Percentiles rank a stretch among this genome's conserved stretches.
These are phyloP conservation scores for Aspergillus sergii DNA, from an alignment of 2,329 filamentous ascomycete species.

Conservation along the genomic window DNA sequence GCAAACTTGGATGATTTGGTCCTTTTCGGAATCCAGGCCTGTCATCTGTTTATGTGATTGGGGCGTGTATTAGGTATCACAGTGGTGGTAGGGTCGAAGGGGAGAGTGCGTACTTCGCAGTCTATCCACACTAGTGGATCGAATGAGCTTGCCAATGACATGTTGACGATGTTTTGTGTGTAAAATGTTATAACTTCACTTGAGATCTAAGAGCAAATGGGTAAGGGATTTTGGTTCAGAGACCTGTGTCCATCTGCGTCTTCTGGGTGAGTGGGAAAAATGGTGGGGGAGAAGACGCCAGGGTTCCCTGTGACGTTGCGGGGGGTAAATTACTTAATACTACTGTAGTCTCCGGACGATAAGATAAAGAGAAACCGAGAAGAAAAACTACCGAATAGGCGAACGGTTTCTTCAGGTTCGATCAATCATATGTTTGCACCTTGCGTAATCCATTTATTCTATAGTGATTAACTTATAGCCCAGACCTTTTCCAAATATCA, in stretches of 20 bases:
- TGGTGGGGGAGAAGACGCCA: background rate
- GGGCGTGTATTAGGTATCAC: background rate
- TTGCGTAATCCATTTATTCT: slow-evolving; percentile 15
- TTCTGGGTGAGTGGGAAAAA: background rate
- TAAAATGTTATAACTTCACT: background rate
- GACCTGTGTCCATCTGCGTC: too few species aligned
- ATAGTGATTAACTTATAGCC: slow-evolving; percentile 11
- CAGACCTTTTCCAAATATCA: background rate
- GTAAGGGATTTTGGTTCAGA: background rate
- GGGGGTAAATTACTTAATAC: background rate
- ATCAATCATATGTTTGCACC: slow-evolving; percentile 6
- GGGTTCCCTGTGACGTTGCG: background rate
- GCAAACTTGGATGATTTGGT: slow-evolving; percentile 88
- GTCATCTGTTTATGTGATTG: slow-evolving; percentile 71
- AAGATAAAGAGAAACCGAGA: background rate
- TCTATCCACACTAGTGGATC: slow-evolving; percentile 86
- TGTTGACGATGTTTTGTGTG: slow-evolving; percentile 23
- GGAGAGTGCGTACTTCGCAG: slow-evolving; percentile 57
- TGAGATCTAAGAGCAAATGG: background rate
- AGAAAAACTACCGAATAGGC: too few species aligned
- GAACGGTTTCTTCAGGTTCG: background rate
- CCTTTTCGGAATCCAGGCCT: slow-evolving; percentile 73
- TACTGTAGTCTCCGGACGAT: background rate
- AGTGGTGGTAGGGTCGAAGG: background rate
- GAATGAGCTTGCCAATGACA: slow-evolving; percentile 53